Percentiles rank a stretch among this genome's conserved stretches.
These are phyloP conservation scores for Syncephalastrum racemosum DNA, from an alignment of 371 early-diverging fungal species.

Conservation along the genomic window DNA sequence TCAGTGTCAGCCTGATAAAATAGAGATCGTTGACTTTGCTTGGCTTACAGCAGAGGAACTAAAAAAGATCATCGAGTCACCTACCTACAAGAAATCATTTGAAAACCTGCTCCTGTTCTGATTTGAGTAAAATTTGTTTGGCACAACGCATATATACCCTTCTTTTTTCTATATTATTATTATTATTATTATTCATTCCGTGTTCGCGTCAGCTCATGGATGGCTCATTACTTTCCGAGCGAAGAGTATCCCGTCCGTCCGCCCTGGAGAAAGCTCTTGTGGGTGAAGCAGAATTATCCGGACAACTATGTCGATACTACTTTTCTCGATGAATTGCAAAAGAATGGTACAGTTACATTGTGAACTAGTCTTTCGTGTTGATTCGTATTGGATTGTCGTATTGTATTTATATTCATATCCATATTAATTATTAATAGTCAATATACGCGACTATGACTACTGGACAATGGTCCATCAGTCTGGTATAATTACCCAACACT, in stretches of 20 bases:
- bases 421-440: slow-evolving; percentile 36
- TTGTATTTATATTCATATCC: no score
- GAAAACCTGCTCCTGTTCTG: no score
- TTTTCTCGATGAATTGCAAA: slow-evolving; percentile 84
- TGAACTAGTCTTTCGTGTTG: no score
- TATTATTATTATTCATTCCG: no score
- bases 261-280: slow-evolving; percentile 88
- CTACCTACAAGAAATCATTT: no score
- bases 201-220: no score
- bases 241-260: slow-evolving; percentile 30
- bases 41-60: slow-evolving; percentile 86
- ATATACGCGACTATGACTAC: slow-evolving; percentile 74
- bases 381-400: no score
- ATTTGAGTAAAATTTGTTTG: no score
- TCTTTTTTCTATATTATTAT: no score
- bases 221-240: slow-evolving; percentile 21
- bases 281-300: slow-evolving; percentile 87
- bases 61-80: slow-evolving; percentile 43
- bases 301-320: slow-evolving; percentile 93
- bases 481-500: slow-evolving; percentile 81
- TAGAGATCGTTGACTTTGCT: slow-evolving; percentile 73
- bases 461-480: slow-evolving; percentile 73
- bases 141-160: no score
- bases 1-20: slow-evolving; percentile 57
- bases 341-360: slow-evolving; percentile 69